Conservation (phyloP, 108 stramenopile genomes). For the Pseudonitzschia pungens region DNA sequence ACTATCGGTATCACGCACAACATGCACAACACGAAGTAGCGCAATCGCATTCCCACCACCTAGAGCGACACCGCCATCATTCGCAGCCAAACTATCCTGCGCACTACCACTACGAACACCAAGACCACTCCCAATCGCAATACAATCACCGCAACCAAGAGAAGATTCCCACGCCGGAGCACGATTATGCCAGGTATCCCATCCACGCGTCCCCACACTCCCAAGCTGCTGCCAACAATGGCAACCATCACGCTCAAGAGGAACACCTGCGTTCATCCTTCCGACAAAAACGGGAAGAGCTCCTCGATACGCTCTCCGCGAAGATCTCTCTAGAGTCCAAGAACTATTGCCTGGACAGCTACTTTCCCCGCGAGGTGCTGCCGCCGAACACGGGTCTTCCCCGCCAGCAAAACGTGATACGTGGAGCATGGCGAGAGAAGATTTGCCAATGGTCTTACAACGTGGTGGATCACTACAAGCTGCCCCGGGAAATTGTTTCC, state of each 20-base stretch:
- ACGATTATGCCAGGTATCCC: not conserved
- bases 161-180: not conserved
- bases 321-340: not conserved
- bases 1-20: not conserved
- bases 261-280: not conserved
- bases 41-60: not conserved
- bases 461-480: constrained; percentile 83
- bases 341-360: not conserved
- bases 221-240: not conserved
- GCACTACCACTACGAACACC: not conserved
- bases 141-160: not conserved
- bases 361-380: constrained; percentile 5
- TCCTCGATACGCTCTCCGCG: constrained; percentile 1
- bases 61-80: not conserved
- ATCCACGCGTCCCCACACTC: not conserved
- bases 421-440: constrained; percentile 71
- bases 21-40: not conserved
- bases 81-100: not conserved
- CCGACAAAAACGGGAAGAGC: not conserved
- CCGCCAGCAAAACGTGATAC: constrained; percentile 17
- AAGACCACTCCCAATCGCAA: not conserved
- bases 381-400: not conserved
- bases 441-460: constrained; percentile 82
- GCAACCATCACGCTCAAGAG: not conserved
- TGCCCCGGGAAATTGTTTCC: constrained; percentile 74